Percentiles rank a stretch among this genome's conserved stretches.
Evolutionary conservation across 306 rosid genomes (phyloP).

Genomic region (Albizia julibrissin): DNA sequence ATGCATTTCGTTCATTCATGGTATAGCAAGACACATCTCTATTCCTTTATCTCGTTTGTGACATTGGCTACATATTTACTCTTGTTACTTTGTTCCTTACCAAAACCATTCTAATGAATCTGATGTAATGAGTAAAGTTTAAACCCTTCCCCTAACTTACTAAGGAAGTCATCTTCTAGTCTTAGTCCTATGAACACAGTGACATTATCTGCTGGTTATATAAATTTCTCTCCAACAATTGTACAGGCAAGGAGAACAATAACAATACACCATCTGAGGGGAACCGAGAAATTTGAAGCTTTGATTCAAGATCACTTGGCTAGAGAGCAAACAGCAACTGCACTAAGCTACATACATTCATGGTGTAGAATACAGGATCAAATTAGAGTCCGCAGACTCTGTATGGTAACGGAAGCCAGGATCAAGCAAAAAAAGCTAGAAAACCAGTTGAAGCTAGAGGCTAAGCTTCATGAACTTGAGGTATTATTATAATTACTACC

Average conservation of each 20-base stretch:
- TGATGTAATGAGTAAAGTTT: not conserved
- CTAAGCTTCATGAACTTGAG: slow-evolving; percentile 78
- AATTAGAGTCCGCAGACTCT: slow-evolving; percentile 64
- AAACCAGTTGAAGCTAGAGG: slow-evolving; percentile 69
- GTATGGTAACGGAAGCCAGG: slow-evolving; percentile 68
- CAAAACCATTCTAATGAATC: not conserved
- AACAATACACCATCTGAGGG: slow-evolving; percentile 39
- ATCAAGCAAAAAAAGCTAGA: slow-evolving; percentile 61
- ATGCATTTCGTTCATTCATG: slow-evolving; percentile 68
- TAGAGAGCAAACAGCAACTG: slow-evolving; percentile 56
- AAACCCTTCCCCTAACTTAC: not conserved
- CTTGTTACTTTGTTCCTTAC: not conserved
- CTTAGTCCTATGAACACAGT: not conserved
- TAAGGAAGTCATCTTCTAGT: not conserved
- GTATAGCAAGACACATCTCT: slow-evolving; percentile 31
- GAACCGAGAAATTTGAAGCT: slow-evolving; percentile 46
- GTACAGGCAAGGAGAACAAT: slow-evolving; percentile 57
- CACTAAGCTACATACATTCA: slow-evolving; percentile 64
- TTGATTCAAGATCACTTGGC: slow-evolving; percentile 56
- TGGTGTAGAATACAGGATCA: slow-evolving; percentile 78
- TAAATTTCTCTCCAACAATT: not conserved
- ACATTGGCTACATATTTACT: not conserved
- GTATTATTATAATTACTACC: slow-evolving; percentile 31
- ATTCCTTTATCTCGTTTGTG: not conserved
- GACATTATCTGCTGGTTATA: not conserved